These are phyloP conservation scores for Suillus sp. DNA, from an alignment of 768 basidiomycete species.

Conservation along the genomic window DNA sequence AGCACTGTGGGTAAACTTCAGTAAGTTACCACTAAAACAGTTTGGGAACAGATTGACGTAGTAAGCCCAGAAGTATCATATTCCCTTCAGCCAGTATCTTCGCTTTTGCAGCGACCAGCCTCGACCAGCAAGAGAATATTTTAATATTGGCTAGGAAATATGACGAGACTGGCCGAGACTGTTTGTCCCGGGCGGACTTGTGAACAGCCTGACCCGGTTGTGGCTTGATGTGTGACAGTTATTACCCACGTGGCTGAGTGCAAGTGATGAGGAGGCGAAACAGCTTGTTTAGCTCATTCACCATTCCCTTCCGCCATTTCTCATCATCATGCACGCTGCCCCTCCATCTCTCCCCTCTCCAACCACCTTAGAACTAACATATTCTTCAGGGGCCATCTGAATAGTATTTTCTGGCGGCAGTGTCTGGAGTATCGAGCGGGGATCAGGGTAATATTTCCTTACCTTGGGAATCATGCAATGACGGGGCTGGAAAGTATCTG, in stretches of 20 bases:
- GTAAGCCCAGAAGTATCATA: background rate
- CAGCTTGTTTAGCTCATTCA: conserved; percentile 37
- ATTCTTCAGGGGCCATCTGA: background rate
- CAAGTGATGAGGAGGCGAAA: conserved; percentile 31
- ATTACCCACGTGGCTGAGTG: conserved; percentile 33
- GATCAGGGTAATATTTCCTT: conserved; percentile 31
- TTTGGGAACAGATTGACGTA: background rate
- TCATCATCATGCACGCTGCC: conserved; percentile 28
- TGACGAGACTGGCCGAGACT: background rate
- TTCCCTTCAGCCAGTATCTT: background rate
- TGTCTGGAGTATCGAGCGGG: conserved; percentile 13
- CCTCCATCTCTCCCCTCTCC: conserved; percentile 20
- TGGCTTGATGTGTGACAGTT: conserved; percentile 22
- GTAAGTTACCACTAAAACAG: background rate
- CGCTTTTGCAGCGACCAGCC: background rate
- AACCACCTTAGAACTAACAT: background rate
- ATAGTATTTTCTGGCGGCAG: background rate
- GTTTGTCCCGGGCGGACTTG: background rate
- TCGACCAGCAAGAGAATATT: background rate
- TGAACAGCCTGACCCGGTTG: conserved; percentile 4
- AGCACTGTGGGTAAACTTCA: conserved; percentile 6
- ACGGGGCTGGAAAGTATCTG: conserved; percentile 17
- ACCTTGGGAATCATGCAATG: conserved; percentile 13
- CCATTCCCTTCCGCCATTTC: conserved; percentile 29
- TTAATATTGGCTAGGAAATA: background rate